Base-by-base conservation (phyloP, 148 eudicot genomes). In the Cornus controversa region DNA sequence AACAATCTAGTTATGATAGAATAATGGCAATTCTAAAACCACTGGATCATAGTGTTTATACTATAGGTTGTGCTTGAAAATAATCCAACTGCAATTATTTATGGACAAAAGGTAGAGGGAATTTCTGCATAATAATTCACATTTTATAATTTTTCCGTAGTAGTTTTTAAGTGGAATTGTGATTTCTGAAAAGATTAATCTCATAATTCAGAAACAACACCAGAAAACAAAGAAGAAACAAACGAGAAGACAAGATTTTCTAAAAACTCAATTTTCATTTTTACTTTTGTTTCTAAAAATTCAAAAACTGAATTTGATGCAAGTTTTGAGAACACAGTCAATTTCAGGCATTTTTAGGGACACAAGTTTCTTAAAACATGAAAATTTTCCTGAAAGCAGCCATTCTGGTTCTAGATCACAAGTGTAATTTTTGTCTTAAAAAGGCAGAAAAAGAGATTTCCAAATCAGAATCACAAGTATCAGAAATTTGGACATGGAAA, bases 1-100 rank as follows among this genome's bases (percentile, higher is more conserved):
- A 66, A 28, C 71, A 72, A 75, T 45, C 70, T 66, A 36, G 54
- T 72, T 37, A 57, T 67, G 27, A 63, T 28, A 14, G 4, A 42
- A 40, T 22, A 74, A n/a, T n/a, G n/a, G 27, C 10, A 23, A 25
- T 42, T 42, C 47, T 13, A 16, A 25, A 40, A 3, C 8, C 23
- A 66, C 69, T 15, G 18, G 70, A 75, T 75, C 42, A 75, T 64
- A 65, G 14, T 15, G 28, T 54, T 28, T 34, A 8, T 36, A 7
- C 20, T 3, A 27, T 8, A 16, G 62, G 0, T 20, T 20, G 5
- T 57, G 24, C 58, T 2, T 20, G n/a, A 74, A n/a, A 15, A 37
- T 24, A 20, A 14, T 20, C 37, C 75, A 53, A 63, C 54, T 8
- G 50, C 50, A 10, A n/a, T 54, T 28, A 28, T 11, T 53, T 40